Evolutionary conservation across 352 stramenopile genomes (phyloP).

Genomic region (Discostella stelligera): DNA sequence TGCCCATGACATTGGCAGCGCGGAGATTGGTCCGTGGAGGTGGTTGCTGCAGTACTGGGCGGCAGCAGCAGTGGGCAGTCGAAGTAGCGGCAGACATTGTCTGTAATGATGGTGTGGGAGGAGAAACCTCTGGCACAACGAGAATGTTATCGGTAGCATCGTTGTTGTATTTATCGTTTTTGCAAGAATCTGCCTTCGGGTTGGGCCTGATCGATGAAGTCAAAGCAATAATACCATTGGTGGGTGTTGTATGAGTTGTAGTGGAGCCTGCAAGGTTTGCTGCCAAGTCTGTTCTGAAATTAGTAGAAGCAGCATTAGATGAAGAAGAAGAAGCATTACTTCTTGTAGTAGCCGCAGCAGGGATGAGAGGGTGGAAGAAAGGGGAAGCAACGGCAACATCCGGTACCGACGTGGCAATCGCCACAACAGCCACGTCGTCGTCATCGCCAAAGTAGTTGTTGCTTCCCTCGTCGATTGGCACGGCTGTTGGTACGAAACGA

Average conservation of each 20-base stretch:
- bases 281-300: not conserved
- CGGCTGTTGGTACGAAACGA: slow-evolving; percentile 6
- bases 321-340: too few relatives aligned
- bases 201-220: not conserved
- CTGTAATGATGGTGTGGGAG: not conserved
- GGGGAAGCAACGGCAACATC: not conserved
- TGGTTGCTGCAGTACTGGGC: not conserved
- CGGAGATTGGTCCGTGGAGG: not conserved
- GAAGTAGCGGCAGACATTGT: not conserved
- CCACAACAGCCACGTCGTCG: slow-evolving; percentile 1
- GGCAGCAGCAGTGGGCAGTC: not conserved
- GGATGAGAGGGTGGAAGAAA: not conserved
- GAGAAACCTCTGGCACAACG: not conserved
- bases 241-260: not conserved
- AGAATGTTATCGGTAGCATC: not conserved
- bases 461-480: not conserved
- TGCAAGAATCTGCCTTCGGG: not conserved
- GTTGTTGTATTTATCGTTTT: not conserved
- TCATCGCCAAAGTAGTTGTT: not conserved
- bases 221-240: not conserved
- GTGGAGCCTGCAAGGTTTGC: not conserved
- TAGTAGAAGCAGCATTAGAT: not conserved
- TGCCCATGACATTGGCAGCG: slow-evolving; percentile 4
- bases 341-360: not conserved
- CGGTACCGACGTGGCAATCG: not conserved